phyloP scores from a whole-genome alignment of 1,139 yeast genomes.

The Magnusiomyces paraingens region DNA sequence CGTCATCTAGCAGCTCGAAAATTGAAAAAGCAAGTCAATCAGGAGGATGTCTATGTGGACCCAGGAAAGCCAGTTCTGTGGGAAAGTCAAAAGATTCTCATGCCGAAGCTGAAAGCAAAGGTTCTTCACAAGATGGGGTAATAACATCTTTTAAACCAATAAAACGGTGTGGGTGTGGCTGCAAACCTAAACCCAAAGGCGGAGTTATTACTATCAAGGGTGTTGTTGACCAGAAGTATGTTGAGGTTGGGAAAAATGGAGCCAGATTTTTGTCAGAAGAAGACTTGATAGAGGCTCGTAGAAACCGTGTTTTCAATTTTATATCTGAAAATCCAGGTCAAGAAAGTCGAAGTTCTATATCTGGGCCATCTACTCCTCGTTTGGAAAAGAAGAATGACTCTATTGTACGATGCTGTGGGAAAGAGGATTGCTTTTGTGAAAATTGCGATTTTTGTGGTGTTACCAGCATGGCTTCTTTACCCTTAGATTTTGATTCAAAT shows the following conservation, averaged over 20 bases:
- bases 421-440: slow-evolving; percentile 2
- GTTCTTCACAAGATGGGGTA: too few species aligned
- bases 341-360: not conserved
- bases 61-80: not conserved
- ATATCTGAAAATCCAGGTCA: slow-evolving; percentile 5
- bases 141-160: slow-evolving; percentile 6
- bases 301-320: not conserved
- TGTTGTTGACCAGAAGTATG: slow-evolving; percentile 1
- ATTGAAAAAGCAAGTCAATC: not conserved
- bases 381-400: not conserved
- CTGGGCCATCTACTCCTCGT: not conserved
- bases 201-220: slow-evolving; percentile 5
- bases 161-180: slow-evolving; percentile 16
- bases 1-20: not conserved
- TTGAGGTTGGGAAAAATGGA: slow-evolving; percentile 3
- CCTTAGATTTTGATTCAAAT: too few species aligned
- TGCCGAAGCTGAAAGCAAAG: too few species aligned
- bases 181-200: not conserved
- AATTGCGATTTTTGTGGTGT: not conserved
- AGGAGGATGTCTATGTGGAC: slow-evolving; percentile 1
- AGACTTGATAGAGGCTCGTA: not conserved
- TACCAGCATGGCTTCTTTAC: too few species aligned
- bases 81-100: too few species aligned
- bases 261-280: slow-evolving; percentile 2
- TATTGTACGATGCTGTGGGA: slow-evolving; percentile 1